A percentile compares a stretch with the other conserved stretches of the same genome.
Evolutionary conservation across 2,329 filamentous ascomycete species (phyloP).

Genomic region (Neocucurbitaria cava): DNA sequence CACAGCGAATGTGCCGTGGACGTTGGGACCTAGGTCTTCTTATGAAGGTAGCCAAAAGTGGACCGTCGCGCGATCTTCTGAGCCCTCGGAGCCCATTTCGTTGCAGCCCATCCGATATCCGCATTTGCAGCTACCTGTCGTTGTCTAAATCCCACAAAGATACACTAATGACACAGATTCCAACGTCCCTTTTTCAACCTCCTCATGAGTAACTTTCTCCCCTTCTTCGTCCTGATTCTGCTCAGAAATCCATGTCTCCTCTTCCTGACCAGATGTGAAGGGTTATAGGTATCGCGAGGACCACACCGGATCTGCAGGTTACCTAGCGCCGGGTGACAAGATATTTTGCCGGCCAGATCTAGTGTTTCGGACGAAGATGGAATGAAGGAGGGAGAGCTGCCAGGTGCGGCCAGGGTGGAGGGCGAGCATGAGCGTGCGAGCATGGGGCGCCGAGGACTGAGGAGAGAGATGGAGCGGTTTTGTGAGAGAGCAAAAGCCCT

Average conservation of each 20-base stretch:
- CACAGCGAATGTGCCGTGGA: background rate
- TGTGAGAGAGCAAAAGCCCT: constrained; percentile 16
- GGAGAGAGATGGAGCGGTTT: constrained; percentile 36
- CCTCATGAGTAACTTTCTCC: constrained; percentile 61
- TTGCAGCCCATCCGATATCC: no score
- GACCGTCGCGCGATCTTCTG: no score
- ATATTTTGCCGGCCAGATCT: constrained; percentile 46
- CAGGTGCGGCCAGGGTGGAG: constrained; percentile 24
- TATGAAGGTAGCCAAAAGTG: no score
- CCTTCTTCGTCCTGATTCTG: constrained; percentile 60
- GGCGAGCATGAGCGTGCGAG: constrained; percentile 24
- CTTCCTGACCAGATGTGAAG: constrained; percentile 66
- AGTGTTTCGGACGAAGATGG: constrained; percentile 30
- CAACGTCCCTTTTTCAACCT: constrained; percentile 61
- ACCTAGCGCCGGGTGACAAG: constrained; percentile 45
- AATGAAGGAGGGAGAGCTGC: constrained; percentile 18
- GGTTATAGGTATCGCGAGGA: constrained; percentile 64
- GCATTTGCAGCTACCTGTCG: no score
- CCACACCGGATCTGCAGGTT: constrained; percentile 54
- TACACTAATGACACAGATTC: constrained; percentile 42
- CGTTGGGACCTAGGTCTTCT: background rate
- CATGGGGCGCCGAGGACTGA: constrained; percentile 35
- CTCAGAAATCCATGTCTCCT: constrained; percentile 67
- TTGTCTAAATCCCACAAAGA: background rate
- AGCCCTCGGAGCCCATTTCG: no score